phyloP scores from a whole-genome alignment of 306 rosid species.

The Quercus glauca region DNA sequence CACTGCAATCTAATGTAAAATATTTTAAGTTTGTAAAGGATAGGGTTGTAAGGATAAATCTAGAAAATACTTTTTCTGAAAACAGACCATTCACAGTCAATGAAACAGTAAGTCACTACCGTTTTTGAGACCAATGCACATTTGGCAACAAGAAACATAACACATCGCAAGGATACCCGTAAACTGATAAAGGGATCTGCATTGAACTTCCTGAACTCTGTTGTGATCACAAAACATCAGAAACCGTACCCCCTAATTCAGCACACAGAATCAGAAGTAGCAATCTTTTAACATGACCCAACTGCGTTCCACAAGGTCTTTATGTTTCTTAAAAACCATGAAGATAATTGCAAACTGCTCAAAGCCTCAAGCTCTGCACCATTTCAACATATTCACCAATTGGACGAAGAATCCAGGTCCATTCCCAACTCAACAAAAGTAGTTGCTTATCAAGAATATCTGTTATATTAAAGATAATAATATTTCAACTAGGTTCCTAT shows the following conservation, averaged over 20 bases:
- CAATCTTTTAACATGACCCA: not conserved
- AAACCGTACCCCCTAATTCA: not conserved
- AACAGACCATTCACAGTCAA: not conserved
- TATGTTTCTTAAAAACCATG: not conserved
- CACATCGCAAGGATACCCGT: not conserved
- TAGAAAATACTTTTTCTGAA: not conserved
- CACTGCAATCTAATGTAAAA: not conserved
- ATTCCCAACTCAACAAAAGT: not conserved
- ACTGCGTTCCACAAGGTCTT: not conserved
- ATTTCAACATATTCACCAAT: not conserved
- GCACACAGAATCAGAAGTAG: not conserved
- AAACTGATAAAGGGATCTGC: not conserved
- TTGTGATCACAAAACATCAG: not conserved
- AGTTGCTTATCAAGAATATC: not conserved
- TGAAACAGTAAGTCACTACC: not conserved
- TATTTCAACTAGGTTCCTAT: not conserved
- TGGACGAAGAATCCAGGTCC: not conserved
- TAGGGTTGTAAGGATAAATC: not conserved
- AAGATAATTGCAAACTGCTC: not conserved
- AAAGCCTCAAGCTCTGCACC: not conserved
- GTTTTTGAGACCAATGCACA: not conserved
- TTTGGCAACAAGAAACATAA: not conserved
- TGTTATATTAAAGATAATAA: not conserved
- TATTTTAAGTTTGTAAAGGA: not conserved
- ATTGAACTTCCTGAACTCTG: constrained; percentile 18